phyloP scores from a whole-genome alignment of 1,284 basidiomycete genomes.

The Agaricales sp. region DNA sequence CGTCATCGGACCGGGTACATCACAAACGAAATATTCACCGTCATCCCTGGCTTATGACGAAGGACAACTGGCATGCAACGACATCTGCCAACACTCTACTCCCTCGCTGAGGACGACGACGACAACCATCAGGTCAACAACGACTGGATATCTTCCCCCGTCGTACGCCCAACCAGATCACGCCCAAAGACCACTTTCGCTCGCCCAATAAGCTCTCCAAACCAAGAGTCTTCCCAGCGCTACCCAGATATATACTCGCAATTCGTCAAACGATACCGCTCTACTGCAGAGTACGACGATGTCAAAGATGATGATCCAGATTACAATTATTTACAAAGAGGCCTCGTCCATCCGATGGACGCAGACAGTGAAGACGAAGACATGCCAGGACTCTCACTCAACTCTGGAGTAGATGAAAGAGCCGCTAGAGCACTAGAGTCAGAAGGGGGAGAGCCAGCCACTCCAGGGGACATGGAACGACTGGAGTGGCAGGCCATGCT shows the following conservation, averaged over 20 bases:
- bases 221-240: not conserved
- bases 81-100: conserved; percentile 57
- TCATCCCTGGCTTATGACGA: no score
- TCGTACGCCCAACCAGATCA: not conserved
- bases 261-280: not conserved
- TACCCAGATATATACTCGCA: not conserved
- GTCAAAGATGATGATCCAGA: not conserved
- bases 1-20: no score
- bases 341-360: conserved; percentile 20
- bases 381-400: conserved; percentile 22
- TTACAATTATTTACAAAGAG: not conserved
- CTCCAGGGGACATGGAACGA: conserved; percentile 67
- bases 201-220: not conserved
- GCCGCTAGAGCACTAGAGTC: conserved; percentile 45
- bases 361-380: conserved; percentile 33
- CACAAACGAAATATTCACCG: no score
- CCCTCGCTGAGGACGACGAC: conserved; percentile 38
- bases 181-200: not conserved
- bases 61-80: no score
- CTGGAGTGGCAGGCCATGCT: conserved; percentile 95
- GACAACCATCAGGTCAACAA: not conserved
- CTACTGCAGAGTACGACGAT: not conserved
- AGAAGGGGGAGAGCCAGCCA: conserved; percentile 50
- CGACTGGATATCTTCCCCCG: not conserved
- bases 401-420: conserved; percentile 22